phyloP scores from a whole-genome alignment of 2,329 filamentous ascomycete species.

The Exophiala phaeomuriformis region DNA sequence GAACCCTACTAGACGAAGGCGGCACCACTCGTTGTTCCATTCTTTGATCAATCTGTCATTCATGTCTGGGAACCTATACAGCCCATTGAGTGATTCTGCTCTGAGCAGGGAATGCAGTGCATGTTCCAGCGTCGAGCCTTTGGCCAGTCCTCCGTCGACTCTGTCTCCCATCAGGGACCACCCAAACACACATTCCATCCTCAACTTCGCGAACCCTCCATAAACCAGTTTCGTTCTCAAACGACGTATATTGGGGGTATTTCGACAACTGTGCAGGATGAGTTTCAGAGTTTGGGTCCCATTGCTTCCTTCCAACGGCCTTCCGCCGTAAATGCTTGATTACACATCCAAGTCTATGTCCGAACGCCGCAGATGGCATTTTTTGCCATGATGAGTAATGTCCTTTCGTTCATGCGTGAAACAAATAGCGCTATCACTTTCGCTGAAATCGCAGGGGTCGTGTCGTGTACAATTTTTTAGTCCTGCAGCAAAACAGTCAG shows the following conservation, averaged over 20 bases:
- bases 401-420: background rate
- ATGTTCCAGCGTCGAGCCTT: background rate
- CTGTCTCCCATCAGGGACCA: background rate
- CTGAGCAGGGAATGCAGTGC: too few relatives aligned
- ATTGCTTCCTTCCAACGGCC: background rate
- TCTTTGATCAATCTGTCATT: background rate
- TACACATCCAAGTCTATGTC: background rate
- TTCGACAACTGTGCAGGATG: background rate
- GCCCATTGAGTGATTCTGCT: background rate
- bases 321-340: constrained; percentile 3
- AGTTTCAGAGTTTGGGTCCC: background rate
- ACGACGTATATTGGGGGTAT: background rate
- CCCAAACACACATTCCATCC: background rate
- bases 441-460: constrained; percentile 2
- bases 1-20: too few relatives aligned
- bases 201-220: background rate
- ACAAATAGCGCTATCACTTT: background rate
- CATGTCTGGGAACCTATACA: background rate
- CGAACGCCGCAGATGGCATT: constrained; percentile 1
- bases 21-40: too few relatives aligned
- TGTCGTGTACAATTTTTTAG: constrained; percentile 5
- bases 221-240: background rate
- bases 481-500: constrained; percentile 7
- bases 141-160: background rate
- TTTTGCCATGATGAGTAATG: background rate